These are phyloP conservation scores for Pseudocercospora musae DNA, from an alignment of 2,329 filamentous ascomycete species.

Conservation along the genomic window DNA sequence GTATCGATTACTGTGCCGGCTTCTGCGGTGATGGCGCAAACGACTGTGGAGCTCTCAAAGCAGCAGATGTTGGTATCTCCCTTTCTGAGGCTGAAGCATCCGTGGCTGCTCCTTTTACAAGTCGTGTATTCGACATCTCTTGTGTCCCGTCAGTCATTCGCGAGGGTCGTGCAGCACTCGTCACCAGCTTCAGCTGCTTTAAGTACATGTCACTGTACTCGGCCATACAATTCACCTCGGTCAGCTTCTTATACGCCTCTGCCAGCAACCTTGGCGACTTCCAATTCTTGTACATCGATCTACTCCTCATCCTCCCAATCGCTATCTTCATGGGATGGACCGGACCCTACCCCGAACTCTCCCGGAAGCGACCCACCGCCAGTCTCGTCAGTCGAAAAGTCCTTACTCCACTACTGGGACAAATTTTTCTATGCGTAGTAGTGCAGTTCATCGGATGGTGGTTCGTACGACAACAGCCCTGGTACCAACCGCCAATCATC, in stretches of 20 bases:
- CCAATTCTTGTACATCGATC: slow-evolving; percentile 95
- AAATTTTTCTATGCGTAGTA: slow-evolving; percentile 76
- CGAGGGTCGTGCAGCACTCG: slow-evolving; percentile 87
- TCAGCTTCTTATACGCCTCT: slow-evolving; percentile 91
- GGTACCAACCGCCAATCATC: slow-evolving; percentile 79
- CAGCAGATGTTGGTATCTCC: slow-evolving; percentile 94
- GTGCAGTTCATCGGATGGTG: slow-evolving; percentile 73
- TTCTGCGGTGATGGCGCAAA: slow-evolving; percentile 98
- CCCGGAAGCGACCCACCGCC: slow-evolving; percentile 82
- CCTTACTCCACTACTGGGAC: slow-evolving; percentile 80
- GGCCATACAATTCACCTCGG: slow-evolving; percentile 97
- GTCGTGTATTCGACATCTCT: slow-evolving; percentile 89
- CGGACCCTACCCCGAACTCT: slow-evolving; percentile 72
- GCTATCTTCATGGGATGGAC: slow-evolving; percentile 99
- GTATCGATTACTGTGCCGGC: slow-evolving; percentile 89
- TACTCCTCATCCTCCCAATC: slow-evolving; percentile 88
- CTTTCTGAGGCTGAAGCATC: slow-evolving; percentile 96
- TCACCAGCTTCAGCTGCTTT: slow-evolving; percentile 99
- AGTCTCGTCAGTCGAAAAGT: slow-evolving; percentile 92
- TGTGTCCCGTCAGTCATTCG: slow-evolving; percentile 91
- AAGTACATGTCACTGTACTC: slow-evolving; percentile 99
- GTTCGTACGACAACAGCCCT: slow-evolving; percentile 72
- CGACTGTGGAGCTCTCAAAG: slow-evolving; percentile 94
- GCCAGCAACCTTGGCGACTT: slow-evolving; percentile 96
- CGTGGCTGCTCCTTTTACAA: slow-evolving; percentile 97